Evolutionary conservation across 148 eudicot genomes (phyloP).

Genomic region (Vaccinium macrocarpon): DNA sequence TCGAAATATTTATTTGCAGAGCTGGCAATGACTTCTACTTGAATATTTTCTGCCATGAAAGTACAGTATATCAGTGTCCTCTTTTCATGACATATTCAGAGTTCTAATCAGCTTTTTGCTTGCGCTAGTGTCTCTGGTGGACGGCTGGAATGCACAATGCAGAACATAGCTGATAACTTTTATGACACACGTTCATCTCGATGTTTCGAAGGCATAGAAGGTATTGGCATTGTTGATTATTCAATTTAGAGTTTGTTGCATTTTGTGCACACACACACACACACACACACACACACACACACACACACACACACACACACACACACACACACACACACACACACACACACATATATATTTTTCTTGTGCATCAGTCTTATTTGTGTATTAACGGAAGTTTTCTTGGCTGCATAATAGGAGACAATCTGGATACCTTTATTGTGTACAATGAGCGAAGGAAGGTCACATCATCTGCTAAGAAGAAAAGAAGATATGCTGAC

Average conservation of each 20-base stretch:
- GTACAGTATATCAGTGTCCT: not conserved
- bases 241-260: not conserved
- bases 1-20: not conserved
- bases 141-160: slow-evolving; percentile 99
- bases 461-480: slow-evolving; percentile 99
- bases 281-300: too few species aligned
- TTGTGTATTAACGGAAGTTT: slow-evolving; percentile 12
- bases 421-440: slow-evolving; percentile 76
- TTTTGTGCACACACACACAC: too few species aligned
- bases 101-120: slow-evolving; percentile 19
- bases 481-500: slow-evolving; percentile 61
- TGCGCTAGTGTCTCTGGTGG: slow-evolving; percentile 80
- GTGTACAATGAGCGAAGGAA: slow-evolving; percentile 88
- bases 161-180: slow-evolving; percentile 88
- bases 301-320: too few species aligned
- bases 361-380: not conserved
- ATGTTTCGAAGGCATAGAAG: slow-evolving; percentile 60
- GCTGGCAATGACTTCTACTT: not conserved
- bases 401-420: slow-evolving; percentile 36
- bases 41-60: not conserved
- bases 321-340: too few species aligned
- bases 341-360: not conserved
- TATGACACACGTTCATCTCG: slow-evolving; percentile 59
- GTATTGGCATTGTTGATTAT: slow-evolving; percentile 28
- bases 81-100: slow-evolving; percentile 8